Evolutionary conservation across 106 monocot genomes (phyloP).

Genomic region (Xerophyta viscosa): DNA sequence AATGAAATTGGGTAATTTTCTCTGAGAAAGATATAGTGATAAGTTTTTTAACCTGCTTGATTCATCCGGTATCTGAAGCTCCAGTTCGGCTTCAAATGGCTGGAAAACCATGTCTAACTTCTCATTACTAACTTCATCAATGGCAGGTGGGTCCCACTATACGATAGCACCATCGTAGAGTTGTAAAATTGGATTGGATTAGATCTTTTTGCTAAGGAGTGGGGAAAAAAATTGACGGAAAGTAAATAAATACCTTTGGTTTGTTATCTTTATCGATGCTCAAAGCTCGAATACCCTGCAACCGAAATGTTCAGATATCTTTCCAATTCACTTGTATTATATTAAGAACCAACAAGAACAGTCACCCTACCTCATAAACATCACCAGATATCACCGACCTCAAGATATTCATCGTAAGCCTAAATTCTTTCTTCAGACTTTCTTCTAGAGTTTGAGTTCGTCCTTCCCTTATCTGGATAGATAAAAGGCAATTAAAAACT

Average conservation of each 20-base stretch:
- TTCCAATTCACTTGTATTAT: too few species aligned
- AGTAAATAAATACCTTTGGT: conserved; percentile 54
- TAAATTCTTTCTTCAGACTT: conserved; percentile 88
- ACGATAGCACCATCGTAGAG: neutral
- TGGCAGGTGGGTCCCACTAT: conserved; percentile 50
- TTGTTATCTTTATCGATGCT: conserved; percentile 85
- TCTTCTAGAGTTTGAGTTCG: conserved; percentile 54
- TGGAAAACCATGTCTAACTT: conserved; percentile 43
- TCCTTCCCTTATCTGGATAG: conserved; percentile 61
- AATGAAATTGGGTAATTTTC: neutral
- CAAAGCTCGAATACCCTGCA: conserved; percentile 81
- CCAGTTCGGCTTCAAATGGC: conserved; percentile 48
- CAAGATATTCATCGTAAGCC: conserved; percentile 61
- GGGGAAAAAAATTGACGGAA: neutral
- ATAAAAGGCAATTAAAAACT: neutral
- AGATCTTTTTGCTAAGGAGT: neutral
- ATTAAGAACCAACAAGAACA: too few species aligned
- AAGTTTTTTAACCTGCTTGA: conserved; percentile 30
- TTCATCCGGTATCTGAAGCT: conserved; percentile 37
- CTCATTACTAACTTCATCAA: conserved; percentile 38
- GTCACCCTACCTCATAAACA: conserved; percentile 67
- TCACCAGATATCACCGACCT: conserved; percentile 67
- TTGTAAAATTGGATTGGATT: neutral
- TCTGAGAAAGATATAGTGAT: too few species aligned
- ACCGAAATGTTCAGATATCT: too few species aligned